phyloP scores from a whole-genome alignment of 352 stramenopile species.

The Phytophthora sojae region DNA sequence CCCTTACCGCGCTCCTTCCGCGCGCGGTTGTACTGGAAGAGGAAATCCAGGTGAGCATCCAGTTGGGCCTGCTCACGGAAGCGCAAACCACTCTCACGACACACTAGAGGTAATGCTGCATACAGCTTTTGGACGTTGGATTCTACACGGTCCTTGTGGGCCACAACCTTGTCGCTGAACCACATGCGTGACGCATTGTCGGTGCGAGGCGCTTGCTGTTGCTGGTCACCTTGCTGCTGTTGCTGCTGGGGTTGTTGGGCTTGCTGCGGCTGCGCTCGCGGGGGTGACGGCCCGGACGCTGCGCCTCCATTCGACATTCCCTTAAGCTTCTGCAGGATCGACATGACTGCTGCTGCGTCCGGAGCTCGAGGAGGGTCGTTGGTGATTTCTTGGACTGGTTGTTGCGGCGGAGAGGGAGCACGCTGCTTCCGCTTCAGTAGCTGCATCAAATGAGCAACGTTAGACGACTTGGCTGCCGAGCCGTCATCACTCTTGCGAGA shows the following conservation, averaged over 20 bases:
- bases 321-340: conserved; percentile 86
- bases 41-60: conserved; percentile 84
- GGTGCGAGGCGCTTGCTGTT: conserved; percentile 25
- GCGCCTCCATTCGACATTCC: conserved; percentile 43
- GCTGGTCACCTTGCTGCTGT: conserved; percentile 22
- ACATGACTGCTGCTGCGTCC: conserved; percentile 83
- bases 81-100: conserved; percentile 78
- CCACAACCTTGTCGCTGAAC: conserved; percentile 86
- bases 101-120: conserved; percentile 81
- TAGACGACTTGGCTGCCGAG: conserved; percentile 60
- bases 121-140: conserved; percentile 90
- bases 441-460: conserved; percentile 85
- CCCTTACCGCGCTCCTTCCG: conserved; percentile 85
- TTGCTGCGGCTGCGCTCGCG: conserved; percentile 25
- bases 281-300: conserved; percentile 17
- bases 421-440: conserved; percentile 80
- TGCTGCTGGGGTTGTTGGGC: conserved; percentile 19
- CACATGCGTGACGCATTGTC: conserved; percentile 80
- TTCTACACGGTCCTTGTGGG: conserved; percentile 86
- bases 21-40: conserved; percentile 88
- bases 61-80: conserved; percentile 84
- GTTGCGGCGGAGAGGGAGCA: conserved; percentile 27
- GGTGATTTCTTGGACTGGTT: conserved; percentile 56
- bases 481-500: conserved; percentile 28
- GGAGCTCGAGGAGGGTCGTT: conserved; percentile 65